phyloP scores from a whole-genome alignment of 176 grass and related monocot species.

The Puccinellia tenuiflora region DNA sequence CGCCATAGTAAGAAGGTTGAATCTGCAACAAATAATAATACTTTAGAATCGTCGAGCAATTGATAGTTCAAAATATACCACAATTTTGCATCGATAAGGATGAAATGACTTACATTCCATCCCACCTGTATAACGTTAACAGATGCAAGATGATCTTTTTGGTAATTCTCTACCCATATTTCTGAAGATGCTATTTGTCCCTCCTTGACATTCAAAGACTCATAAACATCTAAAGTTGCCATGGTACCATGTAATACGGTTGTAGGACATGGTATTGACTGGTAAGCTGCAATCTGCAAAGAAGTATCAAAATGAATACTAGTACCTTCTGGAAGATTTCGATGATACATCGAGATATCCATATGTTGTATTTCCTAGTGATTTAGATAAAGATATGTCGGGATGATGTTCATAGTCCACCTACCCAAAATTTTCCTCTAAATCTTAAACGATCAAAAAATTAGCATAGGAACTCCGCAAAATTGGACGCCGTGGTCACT shows the following conservation, averaged over 20 bases:
- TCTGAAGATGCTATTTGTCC: background rate
- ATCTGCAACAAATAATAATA: background rate
- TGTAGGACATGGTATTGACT: background rate
- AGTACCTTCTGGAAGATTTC: background rate
- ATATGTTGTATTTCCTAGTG: background rate
- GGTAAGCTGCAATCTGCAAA: background rate
- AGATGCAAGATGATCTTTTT: background rate
- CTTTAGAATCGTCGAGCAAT: background rate
- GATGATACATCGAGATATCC: background rate
- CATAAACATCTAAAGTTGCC: slow-evolving; percentile 8
- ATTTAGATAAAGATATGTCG: background rate
- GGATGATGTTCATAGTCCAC: too few species aligned
- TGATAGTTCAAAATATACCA: background rate
- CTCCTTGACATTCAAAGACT: background rate
- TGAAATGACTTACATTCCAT: background rate
- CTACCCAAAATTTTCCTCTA: background rate
- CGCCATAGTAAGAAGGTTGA: slow-evolving; percentile 6
- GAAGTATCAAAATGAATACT: background rate
- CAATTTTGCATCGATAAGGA: background rate
- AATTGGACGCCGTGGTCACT: background rate
- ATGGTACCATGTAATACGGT: background rate
- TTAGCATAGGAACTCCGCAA: background rate
- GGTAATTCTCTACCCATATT: background rate
- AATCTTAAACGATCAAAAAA: background rate
- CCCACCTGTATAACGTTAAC: background rate